Conservation (phyloP, 2,329 filamentous ascomycete genomes). For the Endoconidiophora polonica region DNA sequence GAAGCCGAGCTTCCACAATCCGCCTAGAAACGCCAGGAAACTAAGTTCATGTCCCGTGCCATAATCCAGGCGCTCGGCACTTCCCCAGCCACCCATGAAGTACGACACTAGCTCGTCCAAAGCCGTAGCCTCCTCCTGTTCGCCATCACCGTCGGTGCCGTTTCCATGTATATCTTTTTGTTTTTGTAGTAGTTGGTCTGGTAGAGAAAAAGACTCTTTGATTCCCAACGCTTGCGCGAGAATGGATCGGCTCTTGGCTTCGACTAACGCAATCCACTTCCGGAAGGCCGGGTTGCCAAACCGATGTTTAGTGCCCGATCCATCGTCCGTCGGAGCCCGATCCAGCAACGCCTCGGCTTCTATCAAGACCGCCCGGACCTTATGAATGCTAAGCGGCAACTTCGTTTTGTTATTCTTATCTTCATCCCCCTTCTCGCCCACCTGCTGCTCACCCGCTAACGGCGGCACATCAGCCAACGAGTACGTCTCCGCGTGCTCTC, state of each 20-base stretch:
- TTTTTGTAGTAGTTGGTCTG: no score
- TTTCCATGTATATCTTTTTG: no score
- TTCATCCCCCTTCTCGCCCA: no score
- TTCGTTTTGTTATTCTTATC: slow-evolving; percentile 12
- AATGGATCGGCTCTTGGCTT: slow-evolving; percentile 39
- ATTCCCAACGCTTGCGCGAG: slow-evolving; percentile 22
- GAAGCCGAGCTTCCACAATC: slow-evolving; percentile 76
- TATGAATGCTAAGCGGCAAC: slow-evolving; percentile 37
- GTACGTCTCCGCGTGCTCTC: slow-evolving; percentile 7
- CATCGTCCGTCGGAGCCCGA: slow-evolving; percentile 67
- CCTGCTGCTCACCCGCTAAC: no score
- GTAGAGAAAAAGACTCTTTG: background rate
- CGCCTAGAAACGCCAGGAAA: slow-evolving; percentile 79
- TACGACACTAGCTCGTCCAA: slow-evolving; percentile 32
- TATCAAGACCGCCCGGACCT: slow-evolving; percentile 49
- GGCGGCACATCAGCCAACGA: background rate
- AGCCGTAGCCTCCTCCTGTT: slow-evolving; percentile 13
- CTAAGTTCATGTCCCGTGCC: slow-evolving; percentile 92
- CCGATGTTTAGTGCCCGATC: slow-evolving; percentile 44
- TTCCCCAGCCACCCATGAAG: slow-evolving; percentile 74
- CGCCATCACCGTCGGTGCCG: background rate
- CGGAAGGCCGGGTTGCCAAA: slow-evolving; percentile 90
- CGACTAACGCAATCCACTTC: slow-evolving; percentile 59
- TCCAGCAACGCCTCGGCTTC: slow-evolving; percentile 51
- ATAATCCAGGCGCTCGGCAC: slow-evolving; percentile 77